These are phyloP conservation scores for Truncatella angustata DNA, from an alignment of 2,329 filamentous ascomycete genomes.

Conservation along the genomic window DNA sequence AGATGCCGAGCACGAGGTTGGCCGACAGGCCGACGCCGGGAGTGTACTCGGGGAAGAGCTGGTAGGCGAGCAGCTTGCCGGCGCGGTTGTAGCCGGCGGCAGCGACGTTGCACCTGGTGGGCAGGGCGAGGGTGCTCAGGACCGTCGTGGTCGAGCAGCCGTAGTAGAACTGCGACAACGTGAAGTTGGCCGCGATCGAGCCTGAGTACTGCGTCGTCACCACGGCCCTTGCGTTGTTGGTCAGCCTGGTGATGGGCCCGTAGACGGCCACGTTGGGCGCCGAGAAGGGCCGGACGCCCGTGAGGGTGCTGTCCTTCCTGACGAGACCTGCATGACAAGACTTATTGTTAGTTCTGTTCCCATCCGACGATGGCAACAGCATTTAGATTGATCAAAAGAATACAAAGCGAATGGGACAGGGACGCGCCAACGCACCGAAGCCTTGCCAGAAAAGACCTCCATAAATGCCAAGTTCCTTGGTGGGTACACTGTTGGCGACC, in stretches of 20 bases:
- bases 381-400: too few relatives aligned
- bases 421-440: neutral
- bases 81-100: neutral
- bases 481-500: neutral
- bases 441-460: neutral
- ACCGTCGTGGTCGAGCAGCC: neutral
- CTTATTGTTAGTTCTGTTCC: too few relatives aligned
- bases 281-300: neutral
- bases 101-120: neutral
- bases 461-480: neutral
- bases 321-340: too few relatives aligned
- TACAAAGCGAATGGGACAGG: too few relatives aligned
- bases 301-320: neutral
- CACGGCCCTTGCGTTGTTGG: neutral
- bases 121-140: neutral
- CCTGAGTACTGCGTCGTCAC: neutral
- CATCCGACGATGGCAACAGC: conserved; percentile 1
- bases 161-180: neutral
- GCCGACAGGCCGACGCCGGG: neutral
- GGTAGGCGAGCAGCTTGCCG: neutral
- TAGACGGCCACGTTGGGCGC: neutral
- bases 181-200: neutral
- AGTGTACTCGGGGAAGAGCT: neutral
- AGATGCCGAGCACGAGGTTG: neutral
- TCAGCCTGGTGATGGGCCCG: neutral